phyloP scores from a whole-genome alignment of 2,329 filamentous ascomycete species.

The Penicillium sp. region DNA sequence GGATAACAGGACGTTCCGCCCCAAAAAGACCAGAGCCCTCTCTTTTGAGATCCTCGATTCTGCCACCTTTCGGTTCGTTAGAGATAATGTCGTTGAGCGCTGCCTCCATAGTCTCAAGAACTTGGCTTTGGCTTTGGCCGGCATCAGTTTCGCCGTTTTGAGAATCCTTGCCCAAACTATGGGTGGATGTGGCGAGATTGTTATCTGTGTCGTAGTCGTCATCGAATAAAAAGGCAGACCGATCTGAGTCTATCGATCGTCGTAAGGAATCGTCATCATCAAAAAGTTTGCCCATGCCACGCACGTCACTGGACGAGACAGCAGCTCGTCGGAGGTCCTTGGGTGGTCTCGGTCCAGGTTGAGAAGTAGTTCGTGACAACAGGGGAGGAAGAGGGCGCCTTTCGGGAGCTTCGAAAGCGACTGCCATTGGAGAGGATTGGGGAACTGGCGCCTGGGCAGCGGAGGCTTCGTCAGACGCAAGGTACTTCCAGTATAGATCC shows the following conservation, averaged over 20 bases:
- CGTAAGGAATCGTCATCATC: constrained; percentile 51
- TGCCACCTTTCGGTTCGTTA: constrained; percentile 56
- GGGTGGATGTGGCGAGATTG: constrained; percentile 68
- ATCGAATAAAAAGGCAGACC: constrained; percentile 65
- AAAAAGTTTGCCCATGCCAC: constrained; percentile 45
- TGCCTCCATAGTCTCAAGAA: constrained; percentile 89
- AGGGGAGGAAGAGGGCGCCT: constrained; percentile 42
- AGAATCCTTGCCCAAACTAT: constrained; percentile 74
- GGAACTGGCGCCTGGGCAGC: constrained; percentile 24
- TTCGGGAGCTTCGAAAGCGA: constrained; percentile 31
- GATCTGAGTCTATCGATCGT: constrained; percentile 67
- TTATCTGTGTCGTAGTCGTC: constrained; percentile 71
- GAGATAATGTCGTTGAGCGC: constrained; percentile 91
- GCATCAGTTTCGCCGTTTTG: constrained; percentile 50
- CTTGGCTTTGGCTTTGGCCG: constrained; percentile 69
- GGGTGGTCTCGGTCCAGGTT: constrained; percentile 40
- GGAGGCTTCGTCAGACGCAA: constrained; percentile 72
- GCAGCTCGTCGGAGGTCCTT: constrained; percentile 58
- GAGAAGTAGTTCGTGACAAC: constrained; percentile 49
- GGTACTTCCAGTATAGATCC: constrained; percentile 92
- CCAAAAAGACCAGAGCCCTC: constrained; percentile 45
- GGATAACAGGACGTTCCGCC: constrained; percentile 53
- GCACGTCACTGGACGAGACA: constrained; percentile 59
- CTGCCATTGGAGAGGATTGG: constrained; percentile 17
- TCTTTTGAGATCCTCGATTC: constrained; percentile 36